Evolutionary conservation across 2,329 filamentous ascomycete genomes (phyloP).

Genomic region (Beauveria bassiana): DNA sequence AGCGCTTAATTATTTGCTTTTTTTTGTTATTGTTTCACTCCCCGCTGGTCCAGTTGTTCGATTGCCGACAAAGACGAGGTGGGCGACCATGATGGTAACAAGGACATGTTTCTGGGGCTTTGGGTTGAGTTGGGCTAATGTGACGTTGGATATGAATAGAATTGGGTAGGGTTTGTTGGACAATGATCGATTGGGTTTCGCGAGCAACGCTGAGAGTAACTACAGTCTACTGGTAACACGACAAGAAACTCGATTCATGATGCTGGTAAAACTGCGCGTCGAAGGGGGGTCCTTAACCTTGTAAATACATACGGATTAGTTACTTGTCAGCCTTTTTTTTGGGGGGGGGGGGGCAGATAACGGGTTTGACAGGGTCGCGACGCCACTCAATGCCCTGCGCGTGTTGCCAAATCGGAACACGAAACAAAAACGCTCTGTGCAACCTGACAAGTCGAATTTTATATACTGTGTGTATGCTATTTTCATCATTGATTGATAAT

Average conservation of each 20-base stretch:
- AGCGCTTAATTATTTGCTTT: slow-evolving; percentile 2
- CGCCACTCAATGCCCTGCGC: not conserved
- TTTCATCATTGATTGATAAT: not conserved
- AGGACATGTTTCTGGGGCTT: not conserved
- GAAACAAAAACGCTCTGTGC: not conserved
- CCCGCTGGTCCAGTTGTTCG: not conserved
- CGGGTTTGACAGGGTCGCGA: too few species aligned
- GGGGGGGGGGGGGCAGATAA: too few species aligned
- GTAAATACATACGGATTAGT: too few species aligned
- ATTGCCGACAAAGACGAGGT: not conserved
- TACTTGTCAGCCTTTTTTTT: too few species aligned
- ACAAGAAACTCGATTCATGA: not conserved
- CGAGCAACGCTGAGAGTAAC: not conserved
- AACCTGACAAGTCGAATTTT: not conserved
- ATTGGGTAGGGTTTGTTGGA: too few species aligned
- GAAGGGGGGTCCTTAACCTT: too few species aligned
- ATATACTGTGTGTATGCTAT: not conserved
- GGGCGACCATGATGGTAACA: not conserved
- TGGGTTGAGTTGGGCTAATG: not conserved
- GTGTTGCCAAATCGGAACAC: not conserved
- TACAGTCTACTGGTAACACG: too few species aligned
- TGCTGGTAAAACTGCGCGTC: not conserved
- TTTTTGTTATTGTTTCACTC: too few species aligned
- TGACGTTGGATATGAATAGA: not conserved
- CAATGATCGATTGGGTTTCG: not conserved